Evolutionary conservation across 2,329 filamentous ascomycete species (phyloP), one percentile per base, ranked within the genome.

Genomic region (Exserohilum turcica): DNA sequence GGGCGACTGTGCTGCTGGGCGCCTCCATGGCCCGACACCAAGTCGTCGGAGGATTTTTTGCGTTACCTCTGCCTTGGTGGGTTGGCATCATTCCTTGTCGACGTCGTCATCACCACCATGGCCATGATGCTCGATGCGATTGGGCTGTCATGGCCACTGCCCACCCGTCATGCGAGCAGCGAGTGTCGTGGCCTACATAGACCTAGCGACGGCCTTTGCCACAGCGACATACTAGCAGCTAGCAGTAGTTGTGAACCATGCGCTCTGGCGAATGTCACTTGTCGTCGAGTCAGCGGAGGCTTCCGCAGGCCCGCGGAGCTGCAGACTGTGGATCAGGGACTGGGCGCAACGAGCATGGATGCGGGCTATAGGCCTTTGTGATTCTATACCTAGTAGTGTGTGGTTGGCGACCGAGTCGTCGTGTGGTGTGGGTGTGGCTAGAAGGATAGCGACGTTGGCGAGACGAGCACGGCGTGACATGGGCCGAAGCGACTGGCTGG

Each of bases 261-360:
- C 35, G 32, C 47, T 31, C 43, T 53, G 16, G 21, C 10, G 15
- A 24, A 37, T 43, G 44, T 53, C 50, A 49, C 35, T 46, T 21
- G 50, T 49, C 44, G 51, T 44, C 31, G 45, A 49, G 39, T n/a
- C 6, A 28, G 19, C 50, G 50, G 39, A 39, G 32, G 12, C 16
- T 49, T 21, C 44, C 44, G 50, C 19, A 43, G 21, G 19, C 29
- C 44, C 38, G 39, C 44, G 31, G 43, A 37, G 46, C 51, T 49
- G 48, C 38, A 37, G 24, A 28, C 12, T 37, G 45, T 38, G 33
- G 45, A 53, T 49, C 45, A 53, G 45, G 51, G 51, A 49, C 51
- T 49, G 51, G 19, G 35, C 43, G 40, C 44, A 32, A 24, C 27
- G 39, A 15, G 24, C 45, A 53, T 49, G 51, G 51, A 32, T 49